Conservation (phyloP, 1,139 yeast species). For the Protomyces arabidopsidicola region DNA sequence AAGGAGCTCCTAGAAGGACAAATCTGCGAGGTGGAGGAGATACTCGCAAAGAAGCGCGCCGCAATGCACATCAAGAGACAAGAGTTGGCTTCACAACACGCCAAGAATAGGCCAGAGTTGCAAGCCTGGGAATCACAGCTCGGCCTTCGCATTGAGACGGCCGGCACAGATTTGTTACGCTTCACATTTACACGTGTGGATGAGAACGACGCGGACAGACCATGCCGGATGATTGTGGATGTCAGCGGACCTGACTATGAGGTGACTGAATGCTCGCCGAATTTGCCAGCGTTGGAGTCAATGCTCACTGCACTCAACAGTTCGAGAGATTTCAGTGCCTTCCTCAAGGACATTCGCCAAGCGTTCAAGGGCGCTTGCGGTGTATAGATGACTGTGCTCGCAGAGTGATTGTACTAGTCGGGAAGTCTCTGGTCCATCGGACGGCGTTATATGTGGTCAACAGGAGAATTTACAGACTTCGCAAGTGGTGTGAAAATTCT, state of each 20-base stretch:
- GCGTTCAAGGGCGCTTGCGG: conserved; percentile 44
- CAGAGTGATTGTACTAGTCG: too few relatives aligned
- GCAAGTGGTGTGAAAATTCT: too few relatives aligned
- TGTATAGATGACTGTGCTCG: too few relatives aligned
- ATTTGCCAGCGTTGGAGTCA: conserved; percentile 49
- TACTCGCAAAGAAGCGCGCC: conserved; percentile 16
- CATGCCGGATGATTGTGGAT: conserved; percentile 20
- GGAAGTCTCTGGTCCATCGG: too few relatives aligned
- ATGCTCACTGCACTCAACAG: conserved; percentile 13
- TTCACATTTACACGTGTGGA: conserved; percentile 28
- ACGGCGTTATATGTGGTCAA: too few relatives aligned
- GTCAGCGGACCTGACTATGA: conserved; percentile 37
- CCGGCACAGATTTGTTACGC: conserved; percentile 27
- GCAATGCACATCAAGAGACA: conserved; percentile 16
- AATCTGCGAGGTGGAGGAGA: not conserved
- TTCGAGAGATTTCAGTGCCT: conserved; percentile 34
- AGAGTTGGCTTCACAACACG: conserved; percentile 9
- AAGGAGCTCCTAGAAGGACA: conserved; percentile 14
- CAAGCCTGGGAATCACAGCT: conserved; percentile 29
- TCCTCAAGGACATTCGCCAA: conserved; percentile 54
- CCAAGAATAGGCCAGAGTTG: conserved; percentile 28
- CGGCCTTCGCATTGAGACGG: conserved; percentile 29
- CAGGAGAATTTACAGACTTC: too few relatives aligned
- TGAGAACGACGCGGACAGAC: conserved; percentile 17
- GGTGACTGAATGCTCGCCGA: conserved; percentile 66